Percentiles rank a stretch among this genome's conserved stretches.
Evolutionary conservation across 2,329 filamentous ascomycete species (phyloP).

Genomic region (Mycocentrospora acerina): DNA sequence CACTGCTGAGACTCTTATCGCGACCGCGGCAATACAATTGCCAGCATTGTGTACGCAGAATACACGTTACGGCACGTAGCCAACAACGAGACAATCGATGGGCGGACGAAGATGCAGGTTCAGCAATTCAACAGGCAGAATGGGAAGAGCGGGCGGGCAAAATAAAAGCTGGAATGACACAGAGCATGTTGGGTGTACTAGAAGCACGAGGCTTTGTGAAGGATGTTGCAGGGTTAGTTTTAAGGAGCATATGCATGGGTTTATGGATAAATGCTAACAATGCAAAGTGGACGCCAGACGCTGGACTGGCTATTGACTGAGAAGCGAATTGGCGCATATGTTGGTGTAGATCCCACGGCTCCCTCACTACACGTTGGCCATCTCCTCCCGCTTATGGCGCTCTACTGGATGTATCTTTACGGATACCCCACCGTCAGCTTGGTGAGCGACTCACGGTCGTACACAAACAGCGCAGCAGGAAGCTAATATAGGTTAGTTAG

Average conservation of each 20-base stretch:
- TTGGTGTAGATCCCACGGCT: slow-evolving; percentile 80
- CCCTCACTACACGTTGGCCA: slow-evolving; percentile 79
- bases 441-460: slow-evolving; percentile 35
- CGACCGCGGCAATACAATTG: slow-evolving; percentile 30
- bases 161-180: slow-evolving; percentile 31
- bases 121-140: slow-evolving; percentile 14
- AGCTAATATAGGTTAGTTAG: slow-evolving; percentile 51
- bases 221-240: slow-evolving; percentile 68
- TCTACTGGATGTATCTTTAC: slow-evolving; percentile 81
- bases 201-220: slow-evolving; percentile 74
- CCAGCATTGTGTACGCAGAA: slow-evolving; percentile 29
- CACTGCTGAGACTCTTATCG: slow-evolving; percentile 29
- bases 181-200: slow-evolving; percentile 62
- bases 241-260: slow-evolving; percentile 14
- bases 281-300: slow-evolving; percentile 47
- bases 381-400: slow-evolving; percentile 76
- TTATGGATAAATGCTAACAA: slow-evolving; percentile 12
- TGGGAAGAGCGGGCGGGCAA: slow-evolving; percentile 32
- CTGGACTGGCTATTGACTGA: slow-evolving; percentile 65
- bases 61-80: slow-evolving; percentile 15
- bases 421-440: slow-evolving; percentile 69
- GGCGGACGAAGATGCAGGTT: slow-evolving; percentile 20
- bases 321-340: slow-evolving; percentile 72
- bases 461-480: slow-evolving; percentile 5
- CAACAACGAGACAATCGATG: slow-evolving; percentile 21